Conservation (phyloP, 1,284 basidiomycete species). For the Rhodotorula sp. region DNA sequence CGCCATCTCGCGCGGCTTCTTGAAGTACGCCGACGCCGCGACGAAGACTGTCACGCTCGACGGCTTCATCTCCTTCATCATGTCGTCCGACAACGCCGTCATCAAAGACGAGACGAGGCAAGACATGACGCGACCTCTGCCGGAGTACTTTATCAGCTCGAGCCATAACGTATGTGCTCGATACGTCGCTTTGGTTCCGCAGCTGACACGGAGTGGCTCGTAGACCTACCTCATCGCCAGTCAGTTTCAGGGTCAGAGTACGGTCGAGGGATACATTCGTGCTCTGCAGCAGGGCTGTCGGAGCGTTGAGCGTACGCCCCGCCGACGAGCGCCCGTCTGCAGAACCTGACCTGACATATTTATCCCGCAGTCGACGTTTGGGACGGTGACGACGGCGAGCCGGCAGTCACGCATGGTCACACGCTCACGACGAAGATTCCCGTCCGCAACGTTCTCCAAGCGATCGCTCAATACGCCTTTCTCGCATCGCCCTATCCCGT, state of each 20-base stretch:
- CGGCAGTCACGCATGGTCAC: constrained; percentile 84
- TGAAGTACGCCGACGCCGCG: constrained; percentile 54
- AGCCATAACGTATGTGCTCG: constrained; percentile 71
- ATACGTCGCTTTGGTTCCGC: too few relatives aligned
- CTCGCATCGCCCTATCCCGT: constrained; percentile 89
- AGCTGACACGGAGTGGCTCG: too few relatives aligned
- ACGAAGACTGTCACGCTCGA: constrained; percentile 55
- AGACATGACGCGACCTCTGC: constrained; percentile 75
- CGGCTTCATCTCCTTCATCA: constrained; percentile 70
- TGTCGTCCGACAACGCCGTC: constrained; percentile 64
- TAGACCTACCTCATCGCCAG: constrained; percentile 88
- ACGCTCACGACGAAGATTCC: constrained; percentile 86
- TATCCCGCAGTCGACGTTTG: constrained; percentile 78
- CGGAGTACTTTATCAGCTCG: constrained; percentile 87
- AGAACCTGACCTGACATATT: background rate
- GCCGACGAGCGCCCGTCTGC: constrained; percentile 4
- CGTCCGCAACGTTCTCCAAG: constrained; percentile 77
- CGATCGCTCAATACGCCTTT: constrained; percentile 90
- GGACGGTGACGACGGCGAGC: constrained; percentile 74
- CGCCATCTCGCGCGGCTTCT: constrained; percentile 57
- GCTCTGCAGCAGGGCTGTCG: constrained; percentile 86
- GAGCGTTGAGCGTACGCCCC: constrained; percentile 72
- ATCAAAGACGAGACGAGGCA: constrained; percentile 55
- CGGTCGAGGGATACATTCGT: constrained; percentile 92
- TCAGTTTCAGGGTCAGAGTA: constrained; percentile 89